These are phyloP conservation scores for Tolypocladium capitatum DNA, from an alignment of 2,329 filamentous ascomycete genomes.

Conservation along the genomic window DNA sequence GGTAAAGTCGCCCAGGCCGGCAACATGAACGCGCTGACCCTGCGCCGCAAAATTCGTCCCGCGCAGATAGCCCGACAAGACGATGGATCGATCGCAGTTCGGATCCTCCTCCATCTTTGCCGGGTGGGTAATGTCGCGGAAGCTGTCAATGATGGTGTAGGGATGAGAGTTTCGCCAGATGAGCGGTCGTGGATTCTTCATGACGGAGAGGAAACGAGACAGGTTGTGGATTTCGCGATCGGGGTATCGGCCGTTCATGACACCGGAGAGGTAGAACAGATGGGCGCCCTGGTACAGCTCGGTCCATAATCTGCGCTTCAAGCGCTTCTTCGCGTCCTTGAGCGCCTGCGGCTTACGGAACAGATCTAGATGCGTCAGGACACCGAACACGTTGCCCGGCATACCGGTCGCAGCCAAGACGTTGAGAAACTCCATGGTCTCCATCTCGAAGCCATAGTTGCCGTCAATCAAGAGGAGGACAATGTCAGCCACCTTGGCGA, in stretches of 20 bases:
- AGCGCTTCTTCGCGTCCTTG: slow-evolving; percentile 85
- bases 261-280: slow-evolving; percentile 89
- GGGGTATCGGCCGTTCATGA: slow-evolving; percentile 92
- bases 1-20: slow-evolving; percentile 79
- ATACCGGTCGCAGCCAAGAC: slow-evolving; percentile 88
- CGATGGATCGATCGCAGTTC: slow-evolving; percentile 82
- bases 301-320: slow-evolving; percentile 94
- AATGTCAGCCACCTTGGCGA: slow-evolving; percentile 95
- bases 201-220: slow-evolving; percentile 88
- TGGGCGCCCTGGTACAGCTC: slow-evolving; percentile 96
- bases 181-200: slow-evolving; percentile 97
- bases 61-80: slow-evolving; percentile 83
- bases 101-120: slow-evolving; percentile 78
- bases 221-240: slow-evolving; percentile 94
- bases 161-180: slow-evolving; percentile 95
- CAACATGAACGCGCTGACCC: slow-evolving; percentile 79
- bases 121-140: slow-evolving; percentile 88
- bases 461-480: slow-evolving; percentile 97
- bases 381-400: slow-evolving; percentile 96
- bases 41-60: slow-evolving; percentile 87
- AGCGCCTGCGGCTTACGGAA: slow-evolving; percentile 89
- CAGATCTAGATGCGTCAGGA: slow-evolving; percentile 88
- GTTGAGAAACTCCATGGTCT: slow-evolving; percentile 99
- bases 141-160: slow-evolving; percentile 85
- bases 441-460: slow-evolving; percentile 99